Conservation (phyloP, 1,284 basidiomycete genomes). For the Farysia itapuensis region DNA sequence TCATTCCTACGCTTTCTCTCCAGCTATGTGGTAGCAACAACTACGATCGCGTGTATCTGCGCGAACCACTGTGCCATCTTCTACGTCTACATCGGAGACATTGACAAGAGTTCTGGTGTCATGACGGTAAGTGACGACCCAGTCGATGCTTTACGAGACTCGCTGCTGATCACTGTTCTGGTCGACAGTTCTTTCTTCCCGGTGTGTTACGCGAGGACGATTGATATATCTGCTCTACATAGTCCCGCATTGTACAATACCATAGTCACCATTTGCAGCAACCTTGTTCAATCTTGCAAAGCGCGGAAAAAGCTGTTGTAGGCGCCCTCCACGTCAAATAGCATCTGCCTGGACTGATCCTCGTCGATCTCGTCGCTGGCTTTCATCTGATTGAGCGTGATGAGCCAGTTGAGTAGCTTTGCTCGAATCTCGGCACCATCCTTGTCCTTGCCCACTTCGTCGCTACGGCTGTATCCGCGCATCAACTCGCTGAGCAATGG, state of each 20-base stretch:
- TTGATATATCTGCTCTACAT: too few relatives aligned
- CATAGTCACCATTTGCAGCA: too few relatives aligned
- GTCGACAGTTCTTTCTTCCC: slow-evolving; percentile 47
- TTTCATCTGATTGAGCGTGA: slow-evolving; percentile 93
- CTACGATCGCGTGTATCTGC: slow-evolving; percentile 58
- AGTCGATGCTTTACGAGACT: too few relatives aligned
- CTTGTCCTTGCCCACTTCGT: slow-evolving; percentile 68
- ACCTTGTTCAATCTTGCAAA: slow-evolving; percentile 62
- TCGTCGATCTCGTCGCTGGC: slow-evolving; percentile 95
- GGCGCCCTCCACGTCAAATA: slow-evolving; percentile 95
- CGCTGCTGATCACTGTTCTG: too few relatives aligned
- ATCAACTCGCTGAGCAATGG: slow-evolving; percentile 92
- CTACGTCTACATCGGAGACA: slow-evolving; percentile 58
- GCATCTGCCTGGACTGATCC: slow-evolving; percentile 90
- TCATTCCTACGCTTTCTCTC: slow-evolving; percentile 55
- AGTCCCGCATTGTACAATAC: too few relatives aligned
- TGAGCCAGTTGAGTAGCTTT: slow-evolving; percentile 92
- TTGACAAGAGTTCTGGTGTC: slow-evolving; percentile 39
- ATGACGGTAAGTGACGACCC: slow-evolving; percentile 33
- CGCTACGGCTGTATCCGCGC: slow-evolving; percentile 65
- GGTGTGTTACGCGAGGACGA: slow-evolving; percentile 36
- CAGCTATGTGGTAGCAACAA: slow-evolving; percentile 50
- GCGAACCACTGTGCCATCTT: slow-evolving; percentile 57
- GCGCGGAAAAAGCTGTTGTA: slow-evolving; percentile 95
- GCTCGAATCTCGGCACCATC: slow-evolving; percentile 92